phyloP scores from a whole-genome alignment of 1,139 yeast genomes.

The Geotrichum fermentans region DNA sequence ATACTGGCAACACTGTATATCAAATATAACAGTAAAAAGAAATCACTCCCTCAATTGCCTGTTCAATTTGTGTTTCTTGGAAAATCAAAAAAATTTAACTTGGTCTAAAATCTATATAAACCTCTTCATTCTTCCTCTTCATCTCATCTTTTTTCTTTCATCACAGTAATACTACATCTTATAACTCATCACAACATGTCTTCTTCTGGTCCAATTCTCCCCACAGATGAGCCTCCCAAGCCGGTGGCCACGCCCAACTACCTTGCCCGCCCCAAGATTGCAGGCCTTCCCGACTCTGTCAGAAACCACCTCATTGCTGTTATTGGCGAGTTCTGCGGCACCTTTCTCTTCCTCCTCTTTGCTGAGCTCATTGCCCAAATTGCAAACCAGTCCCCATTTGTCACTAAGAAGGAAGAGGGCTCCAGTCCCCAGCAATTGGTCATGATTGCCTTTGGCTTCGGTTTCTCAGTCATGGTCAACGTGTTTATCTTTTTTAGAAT shows the following conservation, averaged over 20 bases:
- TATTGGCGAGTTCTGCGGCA: slow-evolving; percentile 75
- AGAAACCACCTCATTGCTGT: slow-evolving; percentile 53
- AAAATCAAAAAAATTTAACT: too few relatives aligned
- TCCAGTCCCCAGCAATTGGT: slow-evolving; percentile 66
- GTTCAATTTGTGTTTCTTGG: too few relatives aligned
- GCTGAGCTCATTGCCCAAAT: slow-evolving; percentile 82
- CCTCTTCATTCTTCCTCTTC: neutral
- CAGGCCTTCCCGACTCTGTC: slow-evolving; percentile 42
- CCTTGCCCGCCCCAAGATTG: slow-evolving; percentile 14
- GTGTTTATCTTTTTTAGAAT: slow-evolving; percentile 72
- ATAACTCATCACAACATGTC: neutral
- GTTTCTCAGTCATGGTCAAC: slow-evolving; percentile 75
- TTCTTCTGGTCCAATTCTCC: neutral
- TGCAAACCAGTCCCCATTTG: slow-evolving; percentile 62
- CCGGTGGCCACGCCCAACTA: neutral
- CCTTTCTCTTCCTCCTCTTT: slow-evolving; percentile 76
- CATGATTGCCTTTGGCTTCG: slow-evolving; percentile 84
- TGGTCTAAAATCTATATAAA: neutral
- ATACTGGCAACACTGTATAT: too few relatives aligned
- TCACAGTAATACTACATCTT: neutral
- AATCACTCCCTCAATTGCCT: too few relatives aligned
- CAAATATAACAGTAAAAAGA: too few relatives aligned
- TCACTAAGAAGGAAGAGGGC: slow-evolving; percentile 38
- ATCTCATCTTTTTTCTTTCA: neutral
- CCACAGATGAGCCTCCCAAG: neutral